These are phyloP conservation scores for Neocucurbitaria cava DNA, from an alignment of 2,329 filamentous ascomycete species.

Conservation along the genomic window DNA sequence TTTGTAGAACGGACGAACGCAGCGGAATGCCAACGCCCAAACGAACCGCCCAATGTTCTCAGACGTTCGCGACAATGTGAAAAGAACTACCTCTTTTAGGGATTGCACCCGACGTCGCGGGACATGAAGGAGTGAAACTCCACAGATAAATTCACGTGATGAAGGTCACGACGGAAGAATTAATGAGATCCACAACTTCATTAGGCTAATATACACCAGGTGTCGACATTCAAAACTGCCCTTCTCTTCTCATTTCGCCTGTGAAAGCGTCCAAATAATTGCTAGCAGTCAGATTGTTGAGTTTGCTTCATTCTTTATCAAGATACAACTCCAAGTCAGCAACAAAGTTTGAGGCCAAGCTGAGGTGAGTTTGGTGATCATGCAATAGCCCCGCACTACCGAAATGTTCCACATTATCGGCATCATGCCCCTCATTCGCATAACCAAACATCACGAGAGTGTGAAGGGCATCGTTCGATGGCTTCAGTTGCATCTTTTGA, in stretches of 20 bases:
- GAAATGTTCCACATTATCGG: not conserved
- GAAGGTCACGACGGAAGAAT: conserved; percentile 32
- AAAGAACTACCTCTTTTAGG: conserved; percentile 16
- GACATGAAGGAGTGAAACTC: conserved; percentile 16
- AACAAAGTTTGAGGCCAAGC: not conserved
- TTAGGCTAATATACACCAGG: conserved; percentile 42
- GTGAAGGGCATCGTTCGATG: conserved; percentile 1
- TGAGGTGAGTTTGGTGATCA: conserved; percentile 23
- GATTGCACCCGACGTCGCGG: conserved; percentile 26
- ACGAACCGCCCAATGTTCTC: not conserved
- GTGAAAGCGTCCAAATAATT: not conserved
- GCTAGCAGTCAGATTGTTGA: conserved; percentile 2
- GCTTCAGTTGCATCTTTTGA: not conserved
- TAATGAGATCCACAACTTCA: conserved; percentile 29
- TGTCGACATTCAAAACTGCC: not conserved
- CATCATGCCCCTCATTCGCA: conserved; percentile 19
- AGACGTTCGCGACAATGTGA: not conserved
- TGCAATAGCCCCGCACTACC: conserved; percentile 21
- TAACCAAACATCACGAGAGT: conserved; percentile 6
- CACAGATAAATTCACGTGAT: conserved; percentile 12
- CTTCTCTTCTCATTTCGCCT: not conserved
- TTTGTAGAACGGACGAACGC: conserved; percentile 4
- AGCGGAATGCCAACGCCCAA: not conserved
- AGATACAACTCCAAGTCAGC: not conserved
- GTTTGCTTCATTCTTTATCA: not conserved